phyloP scores from a whole-genome alignment of 2,329 filamentous ascomycete species.

The Uncinocarpus reesii region DNA sequence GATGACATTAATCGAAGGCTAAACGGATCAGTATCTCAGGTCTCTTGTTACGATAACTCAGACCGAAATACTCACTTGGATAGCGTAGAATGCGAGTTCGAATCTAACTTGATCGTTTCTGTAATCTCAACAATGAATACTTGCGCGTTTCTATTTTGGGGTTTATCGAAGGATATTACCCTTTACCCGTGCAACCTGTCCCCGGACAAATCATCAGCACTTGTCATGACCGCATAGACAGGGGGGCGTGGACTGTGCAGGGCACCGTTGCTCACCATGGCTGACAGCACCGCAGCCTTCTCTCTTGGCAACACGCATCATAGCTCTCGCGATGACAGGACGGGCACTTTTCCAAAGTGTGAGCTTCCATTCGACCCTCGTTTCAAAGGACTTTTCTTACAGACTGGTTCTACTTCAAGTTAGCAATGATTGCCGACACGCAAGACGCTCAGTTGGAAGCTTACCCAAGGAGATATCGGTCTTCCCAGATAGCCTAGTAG shows the following conservation, averaged over 20 bases:
- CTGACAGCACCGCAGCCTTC: slow-evolving; percentile 36
- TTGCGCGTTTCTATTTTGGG: neutral
- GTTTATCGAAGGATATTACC: slow-evolving; percentile 18
- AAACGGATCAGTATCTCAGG: neutral
- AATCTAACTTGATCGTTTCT: slow-evolving; percentile 41
- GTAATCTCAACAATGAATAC: neutral
- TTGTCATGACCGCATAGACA: neutral
- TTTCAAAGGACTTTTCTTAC: slow-evolving; percentile 10
- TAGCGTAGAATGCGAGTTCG: slow-evolving; percentile 42
- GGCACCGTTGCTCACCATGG: slow-evolving; percentile 23
- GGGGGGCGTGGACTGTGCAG: neutral
- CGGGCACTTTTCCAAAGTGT: slow-evolving; percentile 26
- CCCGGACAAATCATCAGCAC: neutral
- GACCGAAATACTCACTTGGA: slow-evolving; percentile 21
- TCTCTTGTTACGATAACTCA: neutral
- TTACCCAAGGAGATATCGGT: slow-evolving; percentile 49
- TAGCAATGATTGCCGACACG: slow-evolving; percentile 15
- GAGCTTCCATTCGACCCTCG: neutral
- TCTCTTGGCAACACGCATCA: slow-evolving; percentile 33
- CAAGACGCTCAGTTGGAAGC: slow-evolving; percentile 11
- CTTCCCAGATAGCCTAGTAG: slow-evolving; percentile 56
- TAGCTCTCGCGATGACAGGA: slow-evolving; percentile 40
- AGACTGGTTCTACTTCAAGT: slow-evolving; percentile 27
- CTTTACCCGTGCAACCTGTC: slow-evolving; percentile 38
- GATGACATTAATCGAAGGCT: slow-evolving; percentile 41